Conservation (phyloP, 495 filamentous ascomycete species). For the Penicillium canescens region DNA sequence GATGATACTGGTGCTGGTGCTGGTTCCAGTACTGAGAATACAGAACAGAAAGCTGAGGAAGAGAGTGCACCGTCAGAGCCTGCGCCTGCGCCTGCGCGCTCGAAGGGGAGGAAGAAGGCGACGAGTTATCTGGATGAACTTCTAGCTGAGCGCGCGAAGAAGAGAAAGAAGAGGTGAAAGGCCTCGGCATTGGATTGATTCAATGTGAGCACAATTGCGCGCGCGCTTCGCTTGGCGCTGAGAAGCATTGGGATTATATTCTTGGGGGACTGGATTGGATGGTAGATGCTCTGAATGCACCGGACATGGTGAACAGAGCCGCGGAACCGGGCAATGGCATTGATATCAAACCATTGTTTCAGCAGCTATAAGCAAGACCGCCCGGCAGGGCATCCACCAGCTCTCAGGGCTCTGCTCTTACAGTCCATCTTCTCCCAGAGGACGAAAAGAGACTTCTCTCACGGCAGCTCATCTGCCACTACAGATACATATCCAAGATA, state of each 20-base stretch:
- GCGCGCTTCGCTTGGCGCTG: not conserved
- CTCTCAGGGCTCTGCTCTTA: no score
- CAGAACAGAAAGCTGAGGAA: slow-evolving; percentile 1
- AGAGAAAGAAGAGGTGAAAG: slow-evolving; percentile 55
- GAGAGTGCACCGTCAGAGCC: slow-evolving; percentile 5
- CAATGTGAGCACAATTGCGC: slow-evolving; percentile 3
- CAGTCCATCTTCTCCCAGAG: no score
- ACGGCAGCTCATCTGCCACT: not conserved
- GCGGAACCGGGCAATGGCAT: no score
- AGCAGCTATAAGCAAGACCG: not conserved
- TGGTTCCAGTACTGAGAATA: slow-evolving; percentile 4
- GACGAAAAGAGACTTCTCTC: not conserved
- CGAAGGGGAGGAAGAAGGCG: slow-evolving; percentile 38
- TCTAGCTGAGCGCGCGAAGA: slow-evolving; percentile 49
- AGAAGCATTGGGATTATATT: not conserved
- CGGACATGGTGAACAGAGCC: not conserved
- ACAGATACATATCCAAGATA: not conserved
- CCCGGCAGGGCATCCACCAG: no score
- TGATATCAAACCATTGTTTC: not conserved
- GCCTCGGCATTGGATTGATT: slow-evolving; percentile 4
- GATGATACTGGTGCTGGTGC: not conserved
- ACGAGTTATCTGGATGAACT: slow-evolving; percentile 55
- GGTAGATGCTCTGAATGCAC: not conserved
- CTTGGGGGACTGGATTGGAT: not conserved
- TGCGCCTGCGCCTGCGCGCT: slow-evolving; percentile 13